Conservation (phyloP, 2,329 filamentous ascomycete genomes). For the Fusarium sp. region DNA sequence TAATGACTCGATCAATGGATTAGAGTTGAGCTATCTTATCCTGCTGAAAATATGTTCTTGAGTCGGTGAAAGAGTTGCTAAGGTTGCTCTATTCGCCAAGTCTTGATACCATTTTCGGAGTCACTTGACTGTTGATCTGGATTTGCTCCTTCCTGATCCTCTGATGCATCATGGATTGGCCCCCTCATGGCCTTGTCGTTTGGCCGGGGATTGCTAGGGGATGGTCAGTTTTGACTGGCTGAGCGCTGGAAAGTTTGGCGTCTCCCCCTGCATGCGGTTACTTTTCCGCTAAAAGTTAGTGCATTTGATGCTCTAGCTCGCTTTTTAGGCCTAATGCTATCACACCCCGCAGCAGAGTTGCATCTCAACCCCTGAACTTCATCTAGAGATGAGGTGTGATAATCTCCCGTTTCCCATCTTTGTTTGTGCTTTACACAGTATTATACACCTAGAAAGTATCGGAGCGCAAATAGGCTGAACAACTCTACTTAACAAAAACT, state of each 20-base stretch:
- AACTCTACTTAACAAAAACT: not conserved
- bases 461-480: not conserved
- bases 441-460: not conserved
- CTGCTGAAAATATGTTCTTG: not conserved
- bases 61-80: conserved; percentile 1
- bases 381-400: conserved; percentile 18
- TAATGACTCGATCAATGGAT: conserved; percentile 3
- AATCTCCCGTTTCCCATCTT: conserved; percentile 25
- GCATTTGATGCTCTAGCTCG: conserved; percentile 29
- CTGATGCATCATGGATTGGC: conserved; percentile 31
- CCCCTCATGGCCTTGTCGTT: conserved; percentile 18
- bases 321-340: conserved; percentile 7
- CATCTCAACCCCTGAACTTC: conserved; percentile 35
- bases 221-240: conserved; percentile 20
- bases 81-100: not conserved
- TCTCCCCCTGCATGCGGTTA: conserved; percentile 44
- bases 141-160: conserved; percentile 39
- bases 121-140: conserved; percentile 25
- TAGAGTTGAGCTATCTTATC: not conserved
- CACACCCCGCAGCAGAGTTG: conserved; percentile 43
- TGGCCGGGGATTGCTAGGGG: conserved; percentile 16
- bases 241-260: conserved; percentile 21
- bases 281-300: conserved; percentile 45
- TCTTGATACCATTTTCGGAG: conserved; percentile 11
- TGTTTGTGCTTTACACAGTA: not conserved